Evolutionary conservation across 1,284 basidiomycete species (phyloP).

Genomic region (Peniophora sp.): DNA sequence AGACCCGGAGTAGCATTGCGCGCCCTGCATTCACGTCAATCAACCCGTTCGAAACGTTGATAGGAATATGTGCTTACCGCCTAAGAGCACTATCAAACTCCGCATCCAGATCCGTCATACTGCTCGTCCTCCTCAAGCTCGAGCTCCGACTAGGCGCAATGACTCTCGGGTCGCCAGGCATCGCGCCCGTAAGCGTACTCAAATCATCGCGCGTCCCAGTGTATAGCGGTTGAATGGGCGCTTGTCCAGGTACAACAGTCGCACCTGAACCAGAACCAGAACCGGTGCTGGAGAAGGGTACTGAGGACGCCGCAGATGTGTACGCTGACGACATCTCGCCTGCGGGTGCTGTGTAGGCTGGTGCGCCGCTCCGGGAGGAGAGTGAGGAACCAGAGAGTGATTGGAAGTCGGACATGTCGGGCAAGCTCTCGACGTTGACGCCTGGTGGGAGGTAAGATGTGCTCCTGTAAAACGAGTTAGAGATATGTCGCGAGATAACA

Average conservation of each 20-base stretch:
- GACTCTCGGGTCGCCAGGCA: conserved; percentile 53
- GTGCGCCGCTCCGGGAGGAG: conserved; percentile 13
- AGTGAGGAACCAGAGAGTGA: conserved; percentile 36
- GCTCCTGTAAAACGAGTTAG: conserved; percentile 37
- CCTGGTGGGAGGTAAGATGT: no score
- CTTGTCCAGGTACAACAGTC: conserved; percentile 19
- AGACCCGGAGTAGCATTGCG: conserved; percentile 35
- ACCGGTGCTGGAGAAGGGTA: conserved; percentile 48
- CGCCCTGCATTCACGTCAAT: conserved; percentile 13
- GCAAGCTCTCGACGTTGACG: conserved; percentile 39
- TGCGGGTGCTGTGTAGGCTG: no score
- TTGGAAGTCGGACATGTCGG: conserved; percentile 54
- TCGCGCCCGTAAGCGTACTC: no score
- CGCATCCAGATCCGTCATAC: conserved; percentile 67
- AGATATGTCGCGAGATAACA: conserved; percentile 20
- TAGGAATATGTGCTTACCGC: conserved; percentile 10
- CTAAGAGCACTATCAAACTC: conserved; percentile 49
- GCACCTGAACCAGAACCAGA: conserved; percentile 67
- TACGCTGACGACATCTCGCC: no score
- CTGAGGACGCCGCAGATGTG: conserved; percentile 28
- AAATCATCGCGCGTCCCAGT: no score
- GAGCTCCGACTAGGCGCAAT: conserved; percentile 58
- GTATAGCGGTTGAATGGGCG: no score
- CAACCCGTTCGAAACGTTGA: no score
- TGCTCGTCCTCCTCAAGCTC: conserved; percentile 60